Percentiles rank a stretch among this genome's conserved stretches.
phyloP scores from a whole-genome alignment of 1,139 yeast species.

The Debaryomycetaceae sp. region DNA sequence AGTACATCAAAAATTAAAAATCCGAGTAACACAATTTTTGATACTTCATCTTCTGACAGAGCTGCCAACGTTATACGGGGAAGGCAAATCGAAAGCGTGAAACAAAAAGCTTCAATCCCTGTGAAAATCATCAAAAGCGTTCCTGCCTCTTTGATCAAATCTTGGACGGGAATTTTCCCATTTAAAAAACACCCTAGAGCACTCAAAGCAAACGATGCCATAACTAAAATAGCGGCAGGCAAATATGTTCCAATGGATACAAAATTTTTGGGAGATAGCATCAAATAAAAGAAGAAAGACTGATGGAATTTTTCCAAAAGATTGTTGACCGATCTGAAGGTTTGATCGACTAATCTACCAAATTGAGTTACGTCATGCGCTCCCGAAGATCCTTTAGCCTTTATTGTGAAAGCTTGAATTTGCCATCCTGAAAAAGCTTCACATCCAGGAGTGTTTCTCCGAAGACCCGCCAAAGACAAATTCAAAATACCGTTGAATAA shows the following conservation, averaged over 20 bases:
- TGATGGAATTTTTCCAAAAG: conserved; percentile 94
- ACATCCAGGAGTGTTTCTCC: conserved; percentile 58
- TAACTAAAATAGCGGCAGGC: conserved; percentile 77
- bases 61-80: conserved; percentile 21
- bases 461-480: conserved; percentile 69
- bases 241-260: conserved; percentile 93
- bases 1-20: conserved; percentile 17
- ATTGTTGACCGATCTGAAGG: conserved; percentile 86
- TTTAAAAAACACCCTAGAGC: conserved; percentile 60
- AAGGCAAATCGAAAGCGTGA: conserved; percentile 22
- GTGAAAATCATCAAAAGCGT: conserved; percentile 29
- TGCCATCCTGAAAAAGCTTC: conserved; percentile 97
- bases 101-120: conserved; percentile 30
- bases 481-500: conserved; percentile 62
- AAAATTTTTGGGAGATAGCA: conserved; percentile 74
- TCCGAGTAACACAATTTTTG: conserved; percentile 14
- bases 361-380: conserved; percentile 81
- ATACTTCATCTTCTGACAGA: conserved; percentile 13
- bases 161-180: conserved; percentile 26
- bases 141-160: conserved; percentile 23
- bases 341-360: conserved; percentile 86
- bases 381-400: conserved; percentile 58
- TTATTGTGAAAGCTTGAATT: conserved; percentile 82
- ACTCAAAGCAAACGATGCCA: conserved; percentile 68
- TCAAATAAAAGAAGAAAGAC: conserved; percentile 87